Conservation (phyloP, 2,329 filamentous ascomycete genomes). For the Aspergillus thermomutatus region DNA sequence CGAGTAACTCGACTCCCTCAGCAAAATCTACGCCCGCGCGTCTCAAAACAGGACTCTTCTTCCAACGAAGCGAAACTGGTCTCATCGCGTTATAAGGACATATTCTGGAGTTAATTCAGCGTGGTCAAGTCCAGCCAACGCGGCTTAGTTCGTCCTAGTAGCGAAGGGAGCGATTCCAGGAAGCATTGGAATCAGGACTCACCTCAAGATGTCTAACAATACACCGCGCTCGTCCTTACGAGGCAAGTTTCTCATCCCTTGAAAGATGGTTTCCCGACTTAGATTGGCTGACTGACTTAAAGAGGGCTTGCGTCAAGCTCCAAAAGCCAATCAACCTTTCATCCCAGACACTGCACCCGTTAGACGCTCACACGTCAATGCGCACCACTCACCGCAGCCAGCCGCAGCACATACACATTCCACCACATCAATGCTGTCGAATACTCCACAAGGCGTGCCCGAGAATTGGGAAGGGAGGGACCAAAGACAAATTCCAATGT, state of each 20-base stretch:
- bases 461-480: conserved; percentile 39
- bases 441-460: conserved; percentile 27
- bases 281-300: conserved; percentile 12
- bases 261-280: neutral
- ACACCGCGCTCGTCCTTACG: conserved; percentile 28
- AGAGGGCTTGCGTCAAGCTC: conserved; percentile 41
- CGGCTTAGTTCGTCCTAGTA: neutral
- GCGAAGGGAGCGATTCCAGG: neutral
- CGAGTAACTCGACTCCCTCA: neutral
- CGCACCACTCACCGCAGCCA: conserved; percentile 34
- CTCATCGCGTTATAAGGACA: neutral
- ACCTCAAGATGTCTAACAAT: conserved; percentile 17
- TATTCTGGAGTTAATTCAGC: neutral
- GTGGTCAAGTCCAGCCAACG: neutral
- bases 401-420: conserved; percentile 21
- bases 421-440: conserved; percentile 29
- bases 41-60: neutral
- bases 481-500: conserved; percentile 36
- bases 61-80: neutral
- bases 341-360: conserved; percentile 37
- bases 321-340: conserved; percentile 39
- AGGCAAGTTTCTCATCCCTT: conserved; percentile 15
- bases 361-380: conserved; percentile 30
- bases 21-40: neutral
- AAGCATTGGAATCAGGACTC: neutral